Percentiles rank a stretch among this genome's conserved stretches.
These are phyloP conservation scores for Nepenthes alata DNA, from an alignment of 179 eudicot genomes.

Conservation along the genomic window DNA sequence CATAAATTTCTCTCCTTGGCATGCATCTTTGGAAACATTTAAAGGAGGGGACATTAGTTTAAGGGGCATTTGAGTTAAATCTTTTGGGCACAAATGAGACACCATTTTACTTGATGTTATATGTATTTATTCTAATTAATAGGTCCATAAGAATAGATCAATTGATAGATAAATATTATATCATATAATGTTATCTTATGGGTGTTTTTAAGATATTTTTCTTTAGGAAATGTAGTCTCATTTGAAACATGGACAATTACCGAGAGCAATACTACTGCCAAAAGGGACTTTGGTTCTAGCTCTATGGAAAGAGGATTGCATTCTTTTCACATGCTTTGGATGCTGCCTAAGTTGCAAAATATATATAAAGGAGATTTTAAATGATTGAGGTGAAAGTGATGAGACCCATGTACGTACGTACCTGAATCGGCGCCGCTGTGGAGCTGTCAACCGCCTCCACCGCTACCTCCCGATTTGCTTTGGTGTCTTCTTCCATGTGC, in stretches of 20 bases:
- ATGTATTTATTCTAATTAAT: no score
- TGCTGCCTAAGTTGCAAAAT: neutral
- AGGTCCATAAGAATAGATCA: no score
- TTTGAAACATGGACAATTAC: neutral
- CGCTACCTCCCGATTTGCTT: conserved; percentile 34
- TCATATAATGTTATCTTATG: no score
- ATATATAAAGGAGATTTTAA: neutral
- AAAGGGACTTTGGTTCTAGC: neutral
- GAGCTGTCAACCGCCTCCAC: conserved; percentile 32
- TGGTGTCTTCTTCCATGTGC: conserved; percentile 53
- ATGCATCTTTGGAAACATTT: no score
- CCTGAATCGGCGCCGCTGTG: conserved; percentile 20
- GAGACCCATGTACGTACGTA: conserved; percentile 26
- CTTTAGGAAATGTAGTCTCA: no score
- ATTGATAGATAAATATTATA: no score
- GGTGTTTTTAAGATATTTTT: no score
- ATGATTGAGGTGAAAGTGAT: neutral
- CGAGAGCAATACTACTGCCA: neutral
- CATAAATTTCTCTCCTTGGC: no score
- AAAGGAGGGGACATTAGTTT: no score
- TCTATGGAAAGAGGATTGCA: neutral
- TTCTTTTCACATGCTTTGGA: neutral
- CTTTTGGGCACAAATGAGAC: neutral
- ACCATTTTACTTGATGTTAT: no score
- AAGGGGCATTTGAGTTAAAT: no score